Evolutionary conservation across 805 yeast genomes (phyloP).

Genomic region (Saturnispora kantuleensis): DNA sequence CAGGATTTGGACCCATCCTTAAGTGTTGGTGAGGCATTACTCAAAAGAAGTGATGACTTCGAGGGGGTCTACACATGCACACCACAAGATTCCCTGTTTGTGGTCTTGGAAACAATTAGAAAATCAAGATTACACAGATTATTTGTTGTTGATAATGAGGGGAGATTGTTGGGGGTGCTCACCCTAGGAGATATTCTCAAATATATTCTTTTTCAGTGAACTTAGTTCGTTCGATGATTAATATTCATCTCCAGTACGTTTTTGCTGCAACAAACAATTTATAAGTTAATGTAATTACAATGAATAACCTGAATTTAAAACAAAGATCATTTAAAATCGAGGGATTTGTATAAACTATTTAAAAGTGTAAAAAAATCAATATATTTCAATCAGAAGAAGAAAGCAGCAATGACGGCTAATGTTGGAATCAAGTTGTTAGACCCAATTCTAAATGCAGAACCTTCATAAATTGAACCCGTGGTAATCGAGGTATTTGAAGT

Average conservation of each 20-base stretch:
- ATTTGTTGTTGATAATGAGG: conserved; percentile 81
- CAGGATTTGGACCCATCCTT: conserved; percentile 82
- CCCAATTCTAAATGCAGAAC: neutral
- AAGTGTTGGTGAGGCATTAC: conserved; percentile 90
- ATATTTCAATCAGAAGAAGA: neutral
- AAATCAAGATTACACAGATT: conserved; percentile 85
- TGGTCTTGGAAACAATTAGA: conserved; percentile 87
- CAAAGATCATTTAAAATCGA: too few relatives aligned
- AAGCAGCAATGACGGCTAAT: neutral
- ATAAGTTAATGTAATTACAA: too few relatives aligned
- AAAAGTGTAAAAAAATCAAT: too few relatives aligned
- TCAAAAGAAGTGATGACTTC: conserved; percentile 90
- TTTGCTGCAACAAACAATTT: too few relatives aligned
- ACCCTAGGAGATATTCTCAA: conserved; percentile 85
- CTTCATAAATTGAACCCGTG: neutral
- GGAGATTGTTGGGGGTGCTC: conserved; percentile 70
- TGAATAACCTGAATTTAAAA: too few relatives aligned
- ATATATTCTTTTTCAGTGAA: conserved; percentile 43
- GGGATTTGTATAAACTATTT: too few relatives aligned
- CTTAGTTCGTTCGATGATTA: neutral
- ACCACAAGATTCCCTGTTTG: conserved; percentile 70
- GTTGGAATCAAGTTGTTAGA: neutral
- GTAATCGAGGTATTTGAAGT: neutral
- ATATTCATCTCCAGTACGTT: too few relatives aligned
- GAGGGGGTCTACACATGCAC: conserved; percentile 98